Evolutionary conservation across 2,329 filamentous ascomycete species (phyloP), one percentile per base, ranked within the genome.

Genomic region (Metarhizium humberi): DNA sequence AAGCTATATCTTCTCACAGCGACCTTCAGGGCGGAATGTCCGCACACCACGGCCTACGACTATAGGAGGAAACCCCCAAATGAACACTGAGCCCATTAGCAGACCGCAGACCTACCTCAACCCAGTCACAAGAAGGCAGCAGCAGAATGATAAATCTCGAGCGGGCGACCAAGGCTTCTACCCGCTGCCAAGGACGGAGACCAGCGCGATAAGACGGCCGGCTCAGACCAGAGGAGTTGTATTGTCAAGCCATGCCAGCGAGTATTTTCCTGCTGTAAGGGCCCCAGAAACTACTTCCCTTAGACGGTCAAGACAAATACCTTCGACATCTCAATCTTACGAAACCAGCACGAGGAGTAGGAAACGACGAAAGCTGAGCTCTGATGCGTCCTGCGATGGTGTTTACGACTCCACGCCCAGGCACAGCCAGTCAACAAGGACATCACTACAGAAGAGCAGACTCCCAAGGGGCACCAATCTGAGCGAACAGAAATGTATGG

Each of bases 91-190:
- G 10, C 16, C 4, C 7, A 16, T 25, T n/a, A 6, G 18, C 18
- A 8, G 18, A 6, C 18, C 45, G 29, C 53, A 46, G 11, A 20
- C 50, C 13, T 6, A 29, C 8, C 48, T 43, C 32, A 52, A 10
- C 14, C 54, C 54, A 29, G 36, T 45, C 13, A 34, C 18, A 29
- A 29, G 13, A 48, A 32, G 20, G 6, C 45, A 4, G 25, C 20
- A 48, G 25, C 45, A 29, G 30, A 18, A 42, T 36, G 32, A 36
- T 36, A 16, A 13, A 38, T 38, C 13, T 51, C 49, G 11, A 20
- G 32, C 48, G 29, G 69, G 74, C 38, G 32, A 63, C 67, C 75
- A 71, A 51, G 74, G 75, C 34, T 61, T 64, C 13, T 54, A 70
- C 51, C 67, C 71, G 57, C 63, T 55, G 38, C 42, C 50, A 43